A percentile compares a stretch with the other conserved stretches of the same genome.
Evolutionary conservation across 2,329 filamentous ascomycete species (phyloP).

Genomic region (Talaromyces sp.): DNA sequence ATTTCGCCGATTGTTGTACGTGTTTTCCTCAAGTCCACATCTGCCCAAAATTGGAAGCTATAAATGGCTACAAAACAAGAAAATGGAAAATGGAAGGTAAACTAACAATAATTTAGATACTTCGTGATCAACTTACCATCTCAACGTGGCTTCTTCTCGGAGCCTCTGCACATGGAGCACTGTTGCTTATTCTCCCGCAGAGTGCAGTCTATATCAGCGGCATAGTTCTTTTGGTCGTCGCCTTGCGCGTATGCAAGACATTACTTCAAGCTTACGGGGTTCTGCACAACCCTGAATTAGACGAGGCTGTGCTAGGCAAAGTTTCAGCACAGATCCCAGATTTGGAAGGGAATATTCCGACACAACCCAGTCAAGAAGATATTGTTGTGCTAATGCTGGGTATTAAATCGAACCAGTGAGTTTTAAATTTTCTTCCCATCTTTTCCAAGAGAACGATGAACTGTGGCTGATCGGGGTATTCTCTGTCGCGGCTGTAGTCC

Average conservation of each 20-base stretch:
- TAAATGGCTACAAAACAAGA: neutral
- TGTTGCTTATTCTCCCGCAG: constrained; percentile 3
- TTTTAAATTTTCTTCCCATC: neutral
- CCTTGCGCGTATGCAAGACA: neutral
- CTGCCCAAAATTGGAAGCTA: neutral
- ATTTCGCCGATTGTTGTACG: neutral
- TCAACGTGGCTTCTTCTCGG: constrained; percentile 14
- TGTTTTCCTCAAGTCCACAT: neutral
- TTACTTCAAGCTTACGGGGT: constrained; percentile 7
- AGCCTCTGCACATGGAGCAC: constrained; percentile 6
- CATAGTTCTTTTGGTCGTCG: neutral
- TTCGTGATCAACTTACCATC: constrained; percentile 13
- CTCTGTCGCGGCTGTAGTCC: constrained; percentile 22
- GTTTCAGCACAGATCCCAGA: constrained; percentile 8
- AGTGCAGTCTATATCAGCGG: constrained; percentile 1
- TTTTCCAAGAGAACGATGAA: neutral
- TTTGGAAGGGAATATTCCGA: constrained; percentile 5
- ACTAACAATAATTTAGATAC: constrained; percentile 3
- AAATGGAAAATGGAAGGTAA: neutral
- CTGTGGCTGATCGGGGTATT: neutral
- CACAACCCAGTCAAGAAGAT: neutral
- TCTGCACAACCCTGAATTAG: constrained; percentile 5
- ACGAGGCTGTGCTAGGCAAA: constrained; percentile 8
- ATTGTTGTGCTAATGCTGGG: constrained; percentile 9
- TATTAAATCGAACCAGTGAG: constrained; percentile 10